A percentile compares a stretch with the other conserved stretches of the same genome.
Evolutionary conservation across 441 rosid species (phyloP).

Genomic region (Corymbia calophylla): DNA sequence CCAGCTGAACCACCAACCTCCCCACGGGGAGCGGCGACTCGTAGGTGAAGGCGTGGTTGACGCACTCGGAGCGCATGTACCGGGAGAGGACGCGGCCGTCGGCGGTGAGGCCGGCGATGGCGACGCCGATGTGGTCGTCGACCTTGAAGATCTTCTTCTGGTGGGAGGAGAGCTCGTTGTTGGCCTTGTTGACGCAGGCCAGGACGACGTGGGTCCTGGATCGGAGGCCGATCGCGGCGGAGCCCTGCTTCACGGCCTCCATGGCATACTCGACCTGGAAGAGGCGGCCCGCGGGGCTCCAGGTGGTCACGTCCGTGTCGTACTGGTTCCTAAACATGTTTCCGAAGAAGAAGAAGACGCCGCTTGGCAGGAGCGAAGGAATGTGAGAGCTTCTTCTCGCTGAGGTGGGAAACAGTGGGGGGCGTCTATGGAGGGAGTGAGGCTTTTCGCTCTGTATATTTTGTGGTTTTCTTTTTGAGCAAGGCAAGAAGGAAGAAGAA

Average conservation of each 20-base stretch:
- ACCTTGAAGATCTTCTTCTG: slow-evolving; percentile 98
- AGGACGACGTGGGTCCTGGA: slow-evolving; percentile 83
- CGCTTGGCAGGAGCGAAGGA: neutral
- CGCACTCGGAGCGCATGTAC: slow-evolving; percentile 90
- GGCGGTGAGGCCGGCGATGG: slow-evolving; percentile 94
- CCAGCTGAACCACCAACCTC: slow-evolving; percentile 91
- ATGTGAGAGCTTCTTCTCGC: neutral
- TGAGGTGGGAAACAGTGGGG: neutral
- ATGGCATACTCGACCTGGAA: slow-evolving; percentile 97
- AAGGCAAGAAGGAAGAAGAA: neutral
- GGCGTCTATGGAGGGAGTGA: neutral
- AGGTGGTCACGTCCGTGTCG: slow-evolving; percentile 94
- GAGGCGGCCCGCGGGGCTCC: slow-evolving; percentile 90
- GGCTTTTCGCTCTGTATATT: neutral
- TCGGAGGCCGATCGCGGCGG: slow-evolving; percentile 96
- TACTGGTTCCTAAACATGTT: slow-evolving; percentile 94
- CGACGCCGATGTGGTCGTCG: slow-evolving; percentile 95
- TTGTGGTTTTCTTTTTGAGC: slow-evolving; percentile 17
- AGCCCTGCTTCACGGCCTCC: slow-evolving; percentile 99
- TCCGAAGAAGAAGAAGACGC: neutral
- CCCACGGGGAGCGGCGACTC: slow-evolving; percentile 96
- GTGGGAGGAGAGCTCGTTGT: slow-evolving; percentile 90
- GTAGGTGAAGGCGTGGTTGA: slow-evolving; percentile 75
- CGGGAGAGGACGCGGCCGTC: slow-evolving; percentile 97
- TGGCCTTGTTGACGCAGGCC: slow-evolving; percentile 87